Evolutionary conservation across 2,329 filamentous ascomycete genomes (phyloP).

Genomic region (Penicillium sp.): DNA sequence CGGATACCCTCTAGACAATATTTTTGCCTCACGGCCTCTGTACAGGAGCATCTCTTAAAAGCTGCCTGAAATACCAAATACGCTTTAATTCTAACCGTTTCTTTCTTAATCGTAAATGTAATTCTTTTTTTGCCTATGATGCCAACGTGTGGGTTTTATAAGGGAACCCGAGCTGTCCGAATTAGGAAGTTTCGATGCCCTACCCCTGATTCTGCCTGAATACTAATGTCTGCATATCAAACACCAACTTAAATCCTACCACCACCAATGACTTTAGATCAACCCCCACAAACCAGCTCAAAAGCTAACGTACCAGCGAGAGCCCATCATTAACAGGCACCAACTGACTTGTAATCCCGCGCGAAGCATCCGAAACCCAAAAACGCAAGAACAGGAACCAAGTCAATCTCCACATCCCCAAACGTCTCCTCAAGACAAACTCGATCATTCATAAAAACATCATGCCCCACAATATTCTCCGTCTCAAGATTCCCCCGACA

Average conservation of each 20-base stretch:
- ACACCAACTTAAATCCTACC: no score
- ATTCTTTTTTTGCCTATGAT: not conserved
- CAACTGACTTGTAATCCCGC: not conserved
- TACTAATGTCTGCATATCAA: not conserved
- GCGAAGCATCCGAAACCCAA: not conserved
- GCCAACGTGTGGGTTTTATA: not conserved
- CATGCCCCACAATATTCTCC: not conserved
- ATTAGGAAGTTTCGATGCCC: not conserved
- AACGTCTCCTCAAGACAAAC: not conserved
- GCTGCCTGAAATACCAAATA: slow-evolving; percentile 23
- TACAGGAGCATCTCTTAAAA: slow-evolving; percentile 20
- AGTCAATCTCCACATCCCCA: not conserved
- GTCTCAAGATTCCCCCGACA: not conserved
- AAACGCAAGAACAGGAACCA: slow-evolving; percentile 1
- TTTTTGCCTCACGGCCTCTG: slow-evolving; percentile 21
- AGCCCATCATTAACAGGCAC: not conserved
- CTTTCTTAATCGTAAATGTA: not conserved
- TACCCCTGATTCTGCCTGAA: not conserved
- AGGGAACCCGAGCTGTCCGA: not conserved
- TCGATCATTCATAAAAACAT: not conserved
- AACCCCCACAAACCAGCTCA: not conserved
- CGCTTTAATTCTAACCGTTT: slow-evolving; percentile 1
- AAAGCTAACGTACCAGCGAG: not conserved
- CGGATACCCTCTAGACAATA: slow-evolving; percentile 9
- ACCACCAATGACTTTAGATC: not conserved